These are phyloP conservation scores for Cladorrhinum sp. DNA, from an alignment of 2,329 filamentous ascomycete species.

Conservation along the genomic window DNA sequence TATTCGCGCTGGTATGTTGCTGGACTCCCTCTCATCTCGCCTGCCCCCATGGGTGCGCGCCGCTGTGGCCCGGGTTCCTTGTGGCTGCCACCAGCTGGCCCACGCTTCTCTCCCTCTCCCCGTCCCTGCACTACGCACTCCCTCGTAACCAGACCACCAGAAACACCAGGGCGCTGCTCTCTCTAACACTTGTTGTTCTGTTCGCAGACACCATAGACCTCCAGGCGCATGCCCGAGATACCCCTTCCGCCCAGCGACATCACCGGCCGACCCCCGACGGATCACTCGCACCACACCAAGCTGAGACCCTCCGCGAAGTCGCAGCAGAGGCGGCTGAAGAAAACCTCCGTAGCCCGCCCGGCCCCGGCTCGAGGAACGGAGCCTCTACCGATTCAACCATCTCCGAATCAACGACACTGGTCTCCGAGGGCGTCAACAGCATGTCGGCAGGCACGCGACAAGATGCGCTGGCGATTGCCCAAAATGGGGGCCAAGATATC, in stretches of 20 bases:
- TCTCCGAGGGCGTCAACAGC: conserved; percentile 29
- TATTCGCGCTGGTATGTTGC: conserved; percentile 56
- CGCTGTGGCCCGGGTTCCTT: conserved; percentile 20
- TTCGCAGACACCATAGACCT: conserved; percentile 86
- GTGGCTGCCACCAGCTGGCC: conserved; percentile 20
- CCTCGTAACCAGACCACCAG: background rate
- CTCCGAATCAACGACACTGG: conserved; percentile 37
- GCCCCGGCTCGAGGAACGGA: conserved; percentile 55
- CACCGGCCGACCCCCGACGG: conserved; percentile 50
- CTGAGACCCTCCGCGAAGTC: conserved; percentile 76
- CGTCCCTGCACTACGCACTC: conserved; percentile 9
- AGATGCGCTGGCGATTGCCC: conserved; percentile 57
- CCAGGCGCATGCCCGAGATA: conserved; percentile 64
- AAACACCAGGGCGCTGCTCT: conserved; percentile 1
- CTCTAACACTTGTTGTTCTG: conserved; percentile 20
- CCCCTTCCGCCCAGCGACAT: conserved; percentile 83
- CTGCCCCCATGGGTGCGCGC: conserved; percentile 22
- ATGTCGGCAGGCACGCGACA: conserved; percentile 44
- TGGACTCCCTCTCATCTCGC: conserved; percentile 20
- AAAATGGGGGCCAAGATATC: conserved; percentile 54
- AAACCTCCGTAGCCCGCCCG: conserved; percentile 59
- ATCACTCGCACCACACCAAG: conserved; percentile 73
- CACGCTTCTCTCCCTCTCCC: conserved; percentile 12
- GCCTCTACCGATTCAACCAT: conserved; percentile 40
- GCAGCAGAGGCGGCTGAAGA: conserved; percentile 74